A percentile compares a stretch with the other conserved stretches of the same genome.
These are phyloP conservation scores for Raphanus sativus DNA, from an alignment of 345 rosid species.

Conservation along the genomic window DNA sequence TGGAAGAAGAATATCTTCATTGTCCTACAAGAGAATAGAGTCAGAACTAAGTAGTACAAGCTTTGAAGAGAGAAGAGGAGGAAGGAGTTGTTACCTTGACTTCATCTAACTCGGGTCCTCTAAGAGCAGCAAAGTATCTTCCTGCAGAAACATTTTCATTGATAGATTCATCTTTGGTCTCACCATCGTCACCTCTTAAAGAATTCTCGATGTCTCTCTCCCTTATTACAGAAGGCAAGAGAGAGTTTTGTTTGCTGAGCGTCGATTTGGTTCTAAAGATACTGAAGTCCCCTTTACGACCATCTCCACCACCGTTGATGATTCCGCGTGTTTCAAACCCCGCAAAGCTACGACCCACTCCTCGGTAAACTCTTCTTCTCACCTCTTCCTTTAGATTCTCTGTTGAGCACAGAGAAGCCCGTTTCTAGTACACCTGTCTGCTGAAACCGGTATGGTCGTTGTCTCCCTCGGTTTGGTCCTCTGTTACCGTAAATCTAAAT, in stretches of 20 bases:
- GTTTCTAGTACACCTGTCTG: conserved; percentile 83
- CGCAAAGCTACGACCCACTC: conserved; percentile 80
- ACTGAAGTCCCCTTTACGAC: conserved; percentile 66
- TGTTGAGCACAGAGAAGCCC: conserved; percentile 67
- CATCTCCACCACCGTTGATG: conserved; percentile 45
- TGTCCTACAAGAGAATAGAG: conserved; percentile 52
- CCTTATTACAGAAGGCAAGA: conserved; percentile 58
- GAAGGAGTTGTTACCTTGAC: conserved; percentile 64
- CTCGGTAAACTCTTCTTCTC: conserved; percentile 60
- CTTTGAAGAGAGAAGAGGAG: not conserved
- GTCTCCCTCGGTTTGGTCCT: conserved; percentile 47
- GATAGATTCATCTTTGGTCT: conserved; percentile 53
- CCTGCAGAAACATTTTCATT: conserved; percentile 78
- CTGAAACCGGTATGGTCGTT: conserved; percentile 48
- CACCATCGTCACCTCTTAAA: conserved; percentile 41
- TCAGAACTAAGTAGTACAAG: not conserved
- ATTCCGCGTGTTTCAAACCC: conserved; percentile 60
- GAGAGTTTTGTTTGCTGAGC: conserved; percentile 79
- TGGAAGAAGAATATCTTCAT: conserved; percentile 83
- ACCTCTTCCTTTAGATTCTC: conserved; percentile 55
- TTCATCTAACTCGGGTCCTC: conserved; percentile 93
- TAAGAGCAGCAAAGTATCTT: conserved; percentile 93
- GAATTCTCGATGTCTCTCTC: conserved; percentile 51
- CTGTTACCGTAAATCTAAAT: conserved; percentile 39
- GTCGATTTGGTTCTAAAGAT: conserved; percentile 78